phyloP scores from a whole-genome alignment of 352 stramenopile genomes.

The Phytophthora parvispora region DNA sequence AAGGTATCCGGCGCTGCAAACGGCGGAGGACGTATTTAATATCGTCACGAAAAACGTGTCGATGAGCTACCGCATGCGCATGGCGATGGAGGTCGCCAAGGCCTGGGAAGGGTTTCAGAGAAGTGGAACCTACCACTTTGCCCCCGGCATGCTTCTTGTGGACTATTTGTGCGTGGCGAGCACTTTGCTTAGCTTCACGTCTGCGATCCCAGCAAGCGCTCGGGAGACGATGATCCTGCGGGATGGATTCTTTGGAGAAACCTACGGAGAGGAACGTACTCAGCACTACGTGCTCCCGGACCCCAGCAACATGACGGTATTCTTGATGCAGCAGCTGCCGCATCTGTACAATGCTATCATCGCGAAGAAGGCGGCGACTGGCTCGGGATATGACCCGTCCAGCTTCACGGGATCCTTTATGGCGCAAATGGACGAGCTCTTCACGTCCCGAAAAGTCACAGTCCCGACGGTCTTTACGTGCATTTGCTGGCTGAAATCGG shows the following conservation, averaged over 20 bases:
- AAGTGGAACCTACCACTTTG: conserved; percentile 23
- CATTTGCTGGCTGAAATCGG: conserved; percentile 44
- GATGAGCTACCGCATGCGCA: not conserved
- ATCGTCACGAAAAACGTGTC: conserved; percentile 9
- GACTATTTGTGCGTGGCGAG: conserved; percentile 23
- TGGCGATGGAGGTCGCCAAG: not conserved
- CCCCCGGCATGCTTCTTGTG: conserved; percentile 28
- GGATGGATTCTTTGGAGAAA: conserved; percentile 27
- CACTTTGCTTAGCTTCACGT: conserved; percentile 27
- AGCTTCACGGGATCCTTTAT: conserved; percentile 24
- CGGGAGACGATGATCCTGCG: conserved; percentile 6
- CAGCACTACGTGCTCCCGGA: conserved; percentile 31
- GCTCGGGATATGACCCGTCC: conserved; percentile 1
- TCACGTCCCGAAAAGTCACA: conserved; percentile 26
- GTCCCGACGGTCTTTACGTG: conserved; percentile 37
- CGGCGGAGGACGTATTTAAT: conserved; percentile 25
- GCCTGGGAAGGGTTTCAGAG: conserved; percentile 17
- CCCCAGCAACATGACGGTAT: conserved; percentile 18
- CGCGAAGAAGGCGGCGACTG: conserved; percentile 9
- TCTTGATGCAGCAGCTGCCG: conserved; percentile 35
- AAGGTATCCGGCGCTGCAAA: conserved; percentile 26
- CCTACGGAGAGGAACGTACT: conserved; percentile 27
- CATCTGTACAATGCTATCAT: conserved; percentile 33
- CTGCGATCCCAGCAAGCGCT: conserved; percentile 9
- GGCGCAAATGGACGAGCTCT: conserved; percentile 27